Base-by-base conservation (phyloP, 169 alveolate species). In the Plasmodium gaboni region DNA sequence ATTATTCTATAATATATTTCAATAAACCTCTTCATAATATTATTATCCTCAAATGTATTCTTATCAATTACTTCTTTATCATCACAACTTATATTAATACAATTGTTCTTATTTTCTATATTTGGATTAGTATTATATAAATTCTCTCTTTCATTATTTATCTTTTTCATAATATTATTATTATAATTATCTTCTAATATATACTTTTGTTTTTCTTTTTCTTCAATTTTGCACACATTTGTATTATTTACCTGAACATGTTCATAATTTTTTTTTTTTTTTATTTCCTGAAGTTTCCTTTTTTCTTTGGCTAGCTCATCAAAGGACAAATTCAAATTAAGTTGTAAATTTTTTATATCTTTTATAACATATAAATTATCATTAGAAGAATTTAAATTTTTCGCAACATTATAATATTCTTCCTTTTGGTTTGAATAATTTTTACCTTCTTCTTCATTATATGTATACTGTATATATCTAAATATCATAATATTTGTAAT, bases 401-500 rank as follows among this genome's bases (percentile, higher is more conserved):
- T 44, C 9, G 46, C 22, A 10, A 51, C 32, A 28, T 24, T 63
- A 59, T 50, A 22, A 17, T 38, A 38, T 38, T 38, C 71, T 17
- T 51, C 71, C 22, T 74, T 74, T 42, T 63, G 46, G 46, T 38
- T 48, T 59, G 60, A 71, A 13, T 38, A 38, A 38, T 74, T 26
- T 13, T 9, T 51, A 44, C 22, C n/a, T 51, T n/a, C 38, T n/a
- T 74, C 13, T 2, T 53, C 57, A 12, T 48, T 19, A 44, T 74
- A 55, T 51, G 44, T 78, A 44, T 64, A 65, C 9, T 78, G 89
- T 64, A 78, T 78, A 28, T 78, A 78, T 70, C 89, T 78, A 10
- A 53, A 78, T 6, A 78, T 67, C 50, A 78, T 64, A 28, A 78
- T 65, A 59, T 78, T 78, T 65, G 89, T 78, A 50, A 78, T 78